Percentiles rank a stretch among this genome's conserved stretches.
These are phyloP conservation scores for Aspergillus sp. DNA, from an alignment of 2,329 filamentous ascomycete genomes.

Conservation along the genomic window DNA sequence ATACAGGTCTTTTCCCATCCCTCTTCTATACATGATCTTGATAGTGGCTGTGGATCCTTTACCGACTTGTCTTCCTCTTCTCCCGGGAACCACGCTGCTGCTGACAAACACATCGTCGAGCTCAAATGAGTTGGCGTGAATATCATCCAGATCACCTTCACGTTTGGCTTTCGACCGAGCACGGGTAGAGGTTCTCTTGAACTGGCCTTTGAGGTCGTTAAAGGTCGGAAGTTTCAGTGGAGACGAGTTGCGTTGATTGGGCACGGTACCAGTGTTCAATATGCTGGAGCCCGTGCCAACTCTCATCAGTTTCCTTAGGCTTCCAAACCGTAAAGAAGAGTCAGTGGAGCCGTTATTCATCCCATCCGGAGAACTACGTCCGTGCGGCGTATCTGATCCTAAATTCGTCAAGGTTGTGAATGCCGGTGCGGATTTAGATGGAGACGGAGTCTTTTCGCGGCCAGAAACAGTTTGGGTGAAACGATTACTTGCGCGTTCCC, in stretches of 20 bases:
- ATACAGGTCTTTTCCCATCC: slow-evolving; percentile 54
- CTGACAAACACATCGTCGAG: slow-evolving; percentile 65
- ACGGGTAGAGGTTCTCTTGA: slow-evolving; percentile 52
- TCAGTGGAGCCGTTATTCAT: not conserved
- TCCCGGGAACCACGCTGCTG: slow-evolving; percentile 62
- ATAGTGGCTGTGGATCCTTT: slow-evolving; percentile 80
- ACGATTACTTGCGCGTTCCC: not conserved
- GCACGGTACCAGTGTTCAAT: not conserved
- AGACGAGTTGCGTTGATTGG: too few species aligned
- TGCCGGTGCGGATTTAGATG: not conserved
- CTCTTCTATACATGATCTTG: slow-evolving; percentile 69
- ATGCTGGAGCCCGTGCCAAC: not conserved
- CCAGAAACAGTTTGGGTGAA: not conserved
- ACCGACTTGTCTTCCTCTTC: slow-evolving; percentile 67
- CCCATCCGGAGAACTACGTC: not conserved
- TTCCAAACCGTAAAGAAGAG: not conserved
- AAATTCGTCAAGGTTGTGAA: not conserved
- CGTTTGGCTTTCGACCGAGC: slow-evolving; percentile 71
- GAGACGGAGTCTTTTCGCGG: not conserved
- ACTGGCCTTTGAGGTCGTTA: slow-evolving; percentile 12
- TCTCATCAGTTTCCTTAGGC: not conserved
- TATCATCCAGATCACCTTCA: slow-evolving; percentile 64
- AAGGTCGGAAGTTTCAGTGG: not conserved
- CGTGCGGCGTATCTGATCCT: not conserved
- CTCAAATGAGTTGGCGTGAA: slow-evolving; percentile 63